Evolutionary conservation across 495 filamentous ascomycete species (phyloP), one percentile per base, ranked within the genome.

Genomic region (Neurospora sp.): DNA sequence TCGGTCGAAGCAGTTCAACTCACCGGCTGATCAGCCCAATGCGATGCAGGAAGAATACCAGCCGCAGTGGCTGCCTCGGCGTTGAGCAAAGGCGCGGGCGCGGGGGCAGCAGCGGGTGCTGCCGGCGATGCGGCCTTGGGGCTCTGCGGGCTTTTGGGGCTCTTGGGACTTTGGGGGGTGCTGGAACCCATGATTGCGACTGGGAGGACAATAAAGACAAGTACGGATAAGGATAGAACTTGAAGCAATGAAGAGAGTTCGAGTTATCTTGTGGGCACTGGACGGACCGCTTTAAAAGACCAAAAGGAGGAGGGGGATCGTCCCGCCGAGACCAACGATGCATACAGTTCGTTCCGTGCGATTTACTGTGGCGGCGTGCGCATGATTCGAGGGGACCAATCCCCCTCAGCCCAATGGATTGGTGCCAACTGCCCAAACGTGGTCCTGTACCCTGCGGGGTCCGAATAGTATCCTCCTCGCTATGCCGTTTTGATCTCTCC

Each of bases 41-140:
- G 71, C 37, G 66, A 38, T 70, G 71, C 49, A 18, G 71, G 49
- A 38, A 70, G 71, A 69, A 72, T 72, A 27, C 46, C 71, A 14
- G 27, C 54, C 23, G 27, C 54, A 31, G 54, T 16, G 5, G 54
- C 54, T 2, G 23, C 54, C 54, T 62, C 54, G 20, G 23, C 27
- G 27, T 6, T 62, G 23, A 62, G 54, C 27, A 62, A 3, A 9
- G 54, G 5, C 5, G 27, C 6, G 8, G 54, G 12, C 5, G 54
- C 23, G 11, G 12, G 23, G 49, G 49, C 23, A 16, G 23, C 23
- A 35, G 11, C 27, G 18, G 11, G 12, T 1, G 27, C 2, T 27
- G 54, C 0, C 35, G 27, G 54, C 0, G 54, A 62, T 27, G 23
- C 54, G 14, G 23, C 54, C 27, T 35, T 16, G 12, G 54, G 54